These are phyloP conservation scores for Solanum etuberosum DNA, from an alignment of 257 asterid genomes.

Conservation along the genomic window DNA sequence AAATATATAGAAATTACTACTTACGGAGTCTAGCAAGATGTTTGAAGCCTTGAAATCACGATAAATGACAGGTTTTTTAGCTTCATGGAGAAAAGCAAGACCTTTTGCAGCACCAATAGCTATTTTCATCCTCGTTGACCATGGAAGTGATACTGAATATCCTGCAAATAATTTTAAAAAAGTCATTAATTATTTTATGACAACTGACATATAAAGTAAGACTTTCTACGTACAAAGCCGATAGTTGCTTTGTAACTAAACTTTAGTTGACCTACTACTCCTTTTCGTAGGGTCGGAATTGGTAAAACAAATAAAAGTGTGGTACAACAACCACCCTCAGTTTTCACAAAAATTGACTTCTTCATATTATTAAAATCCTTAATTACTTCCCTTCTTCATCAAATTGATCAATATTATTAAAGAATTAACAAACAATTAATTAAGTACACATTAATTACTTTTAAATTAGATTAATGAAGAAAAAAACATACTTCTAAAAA, in stretches of 20 bases:
- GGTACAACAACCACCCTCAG: neutral
- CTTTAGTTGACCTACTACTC: neutral
- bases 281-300: neutral
- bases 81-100: constrained; percentile 86
- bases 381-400: neutral
- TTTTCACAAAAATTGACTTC: neutral
- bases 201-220: neutral
- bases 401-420: neutral
- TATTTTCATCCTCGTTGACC: constrained; percentile 83
- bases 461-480: neutral
- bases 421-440: no score
- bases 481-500: constrained; percentile 60
- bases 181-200: neutral
- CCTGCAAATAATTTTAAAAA: constrained; percentile 14
- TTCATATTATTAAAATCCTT: neutral
- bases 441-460: neutral
- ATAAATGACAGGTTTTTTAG: constrained; percentile 75
- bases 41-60: constrained; percentile 90
- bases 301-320: neutral
- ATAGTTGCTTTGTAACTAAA: neutral
- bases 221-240: neutral
- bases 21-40: constrained; percentile 72
- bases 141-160: constrained; percentile 75
- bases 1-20: neutral
- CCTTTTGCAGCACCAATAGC: constrained; percentile 92